Conservation (phyloP, 129 eudicot species). For the Artemisia annua region DNA sequence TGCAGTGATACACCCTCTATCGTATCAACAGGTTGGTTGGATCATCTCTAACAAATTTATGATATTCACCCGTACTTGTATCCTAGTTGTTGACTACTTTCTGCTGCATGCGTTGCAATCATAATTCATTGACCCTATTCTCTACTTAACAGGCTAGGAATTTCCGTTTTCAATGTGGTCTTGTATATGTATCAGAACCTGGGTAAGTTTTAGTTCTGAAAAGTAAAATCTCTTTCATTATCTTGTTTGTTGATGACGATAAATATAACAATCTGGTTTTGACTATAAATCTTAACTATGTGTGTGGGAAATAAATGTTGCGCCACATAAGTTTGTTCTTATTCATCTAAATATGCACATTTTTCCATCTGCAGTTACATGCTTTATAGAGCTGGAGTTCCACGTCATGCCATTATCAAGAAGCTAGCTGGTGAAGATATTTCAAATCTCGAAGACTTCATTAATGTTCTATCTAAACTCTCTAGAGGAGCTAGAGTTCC, state of each 20-base stretch:
- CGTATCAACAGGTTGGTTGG: constrained; percentile 82
- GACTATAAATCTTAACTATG: neutral
- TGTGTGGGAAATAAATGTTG: constrained; percentile 9
- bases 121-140: neutral
- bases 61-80: neutral
- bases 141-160: constrained; percentile 82
- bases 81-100: neutral
- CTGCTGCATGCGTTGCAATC: neutral
- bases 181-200: constrained; percentile 92
- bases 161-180: constrained; percentile 92
- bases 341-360: neutral
- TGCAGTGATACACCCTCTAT: constrained; percentile 86
- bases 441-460: constrained; percentile 65
- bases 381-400: constrained; percentile 90
- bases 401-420: constrained; percentile 92
- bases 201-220: constrained; percentile 51
- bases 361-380: constrained; percentile 57
- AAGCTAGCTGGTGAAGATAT: constrained; percentile 81
- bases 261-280: neutral
- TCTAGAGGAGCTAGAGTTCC: constrained; percentile 91
- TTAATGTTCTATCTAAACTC: constrained; percentile 72
- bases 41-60: neutral
- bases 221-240: neutral
- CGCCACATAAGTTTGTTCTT: constrained; percentile 11
- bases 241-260: constrained; percentile 16